Base-by-base conservation (phyloP, 257 asterid genomes). In the Solanum chmielewskii region DNA sequence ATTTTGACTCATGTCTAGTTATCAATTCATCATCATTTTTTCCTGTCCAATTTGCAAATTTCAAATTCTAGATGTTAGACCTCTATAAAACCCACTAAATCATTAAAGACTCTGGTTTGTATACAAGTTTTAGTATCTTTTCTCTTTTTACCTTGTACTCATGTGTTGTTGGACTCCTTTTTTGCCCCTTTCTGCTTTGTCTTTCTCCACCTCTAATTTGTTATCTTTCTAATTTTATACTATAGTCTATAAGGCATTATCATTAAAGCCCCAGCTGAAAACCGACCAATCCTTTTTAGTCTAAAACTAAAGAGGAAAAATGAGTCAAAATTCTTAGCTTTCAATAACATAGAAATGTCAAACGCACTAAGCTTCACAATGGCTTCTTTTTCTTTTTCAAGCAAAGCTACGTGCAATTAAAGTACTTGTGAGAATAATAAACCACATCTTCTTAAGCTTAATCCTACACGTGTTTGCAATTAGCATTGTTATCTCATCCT, bases 321-420 rank as follows among this genome's bases (percentile, higher is more conserved):
- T 27, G 59, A 60, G 89, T 88, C 87, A 74, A 89, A 88, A 73
- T 87, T 39, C 70, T 76, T 37, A 13, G 56, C 49, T 42, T 27
- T 47, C 86, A 84, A 70, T 8, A 49, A 59, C 39, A 73, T 31
- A 59, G 47, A 83, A 84, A 88, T 88, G 91, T 87, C 90, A 85
- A 90, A 80, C 85, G 44, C 90, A 89, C 86, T 83, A 35, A 76
- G 52, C 5, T 33, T 74, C 10, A 49, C 52, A 62, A 60, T 87
- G 87, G 87, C 70, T 89, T 64, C 42, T 31, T 82, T 69, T 68
- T 85, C 80, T 35, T 88, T 89, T 90, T 49, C 60, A 89, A 86
- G 90, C 82, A 85, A 91, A 87, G 93, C 90, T 84, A 86, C 83
- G 35, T 80, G 85, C 75, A 78, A 83, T 29, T 66, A 64, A 76